A percentile compares a stretch with the other conserved stretches of the same genome.
phyloP scores from a whole-genome alignment of 768 basidiomycete species.

The Suillus occidentalis region DNA sequence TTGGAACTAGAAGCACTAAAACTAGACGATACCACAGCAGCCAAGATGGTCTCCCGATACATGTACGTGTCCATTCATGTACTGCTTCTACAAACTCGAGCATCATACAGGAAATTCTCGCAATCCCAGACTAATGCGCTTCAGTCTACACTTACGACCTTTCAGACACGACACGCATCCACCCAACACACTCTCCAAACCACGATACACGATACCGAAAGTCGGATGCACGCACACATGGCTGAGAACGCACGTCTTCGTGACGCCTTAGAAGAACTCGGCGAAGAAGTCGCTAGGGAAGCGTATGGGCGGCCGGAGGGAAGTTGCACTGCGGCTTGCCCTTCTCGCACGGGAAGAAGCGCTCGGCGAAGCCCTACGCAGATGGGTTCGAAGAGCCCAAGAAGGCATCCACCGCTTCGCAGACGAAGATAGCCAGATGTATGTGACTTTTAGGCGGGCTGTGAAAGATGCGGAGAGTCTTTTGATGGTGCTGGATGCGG shows the following conservation, averaged over 20 bases:
- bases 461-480: conserved; percentile 37
- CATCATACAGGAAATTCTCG: conserved; percentile 69
- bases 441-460: conserved; percentile 30
- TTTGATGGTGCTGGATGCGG: conserved; percentile 35
- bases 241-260: conserved; percentile 51
- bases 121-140: conserved; percentile 70
- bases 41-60: conserved; percentile 82
- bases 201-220: conserved; percentile 46
- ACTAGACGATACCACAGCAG: conserved; percentile 72
- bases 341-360: conserved; percentile 66
- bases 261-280: conserved; percentile 63
- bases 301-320: conserved; percentile 69
- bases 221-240: conserved; percentile 44
- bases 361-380: conserved; percentile 50
- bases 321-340: conserved; percentile 63
- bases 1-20: conserved; percentile 54
- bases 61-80: conserved; percentile 50
- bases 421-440: conserved; percentile 17
- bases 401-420: conserved; percentile 39
- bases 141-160: conserved; percentile 55
- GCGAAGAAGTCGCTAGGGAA: conserved; percentile 70
- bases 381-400: conserved; percentile 54
- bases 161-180: conserved; percentile 62
- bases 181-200: conserved; percentile 56
- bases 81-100: background rate